These are phyloP conservation scores for Gaeumannomyces tritici DNA, from an alignment of 2,329 filamentous ascomycete species.

Conservation along the genomic window DNA sequence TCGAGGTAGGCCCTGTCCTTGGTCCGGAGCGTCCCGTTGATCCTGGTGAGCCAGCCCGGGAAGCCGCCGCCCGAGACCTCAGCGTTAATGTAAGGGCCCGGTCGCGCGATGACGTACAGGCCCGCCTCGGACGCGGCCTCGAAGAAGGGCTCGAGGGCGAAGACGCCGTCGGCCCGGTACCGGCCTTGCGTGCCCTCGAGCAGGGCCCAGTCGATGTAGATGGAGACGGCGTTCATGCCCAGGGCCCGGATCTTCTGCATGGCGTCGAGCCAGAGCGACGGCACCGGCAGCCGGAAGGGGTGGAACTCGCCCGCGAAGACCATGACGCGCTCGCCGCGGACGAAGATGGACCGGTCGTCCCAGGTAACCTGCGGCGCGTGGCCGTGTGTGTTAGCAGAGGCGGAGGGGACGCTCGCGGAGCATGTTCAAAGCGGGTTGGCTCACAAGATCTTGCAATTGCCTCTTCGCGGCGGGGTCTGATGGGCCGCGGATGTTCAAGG, in stretches of 20 bases:
- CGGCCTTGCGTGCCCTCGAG: slow-evolving; percentile 63
- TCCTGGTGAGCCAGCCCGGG: slow-evolving; percentile 67
- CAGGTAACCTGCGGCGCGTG: slow-evolving; percentile 44
- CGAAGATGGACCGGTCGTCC: slow-evolving; percentile 62
- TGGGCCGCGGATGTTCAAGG: background rate
- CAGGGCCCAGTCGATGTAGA: slow-evolving; percentile 72
- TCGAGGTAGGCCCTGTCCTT: slow-evolving; percentile 50
- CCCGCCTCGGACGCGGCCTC: slow-evolving; percentile 63
- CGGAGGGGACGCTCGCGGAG: background rate
- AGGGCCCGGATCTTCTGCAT: slow-evolving; percentile 77
- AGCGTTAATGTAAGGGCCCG: slow-evolving; percentile 71
- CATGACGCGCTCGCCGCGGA: slow-evolving; percentile 60
- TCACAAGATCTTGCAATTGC: background rate
- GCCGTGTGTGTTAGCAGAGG: background rate
- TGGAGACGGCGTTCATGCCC: slow-evolving; percentile 71
- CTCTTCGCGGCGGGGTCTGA: background rate
- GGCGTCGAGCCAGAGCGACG: slow-evolving; percentile 24
- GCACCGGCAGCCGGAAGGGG: slow-evolving; percentile 45
- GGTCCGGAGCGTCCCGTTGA: slow-evolving; percentile 56
- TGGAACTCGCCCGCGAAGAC: slow-evolving; percentile 69
- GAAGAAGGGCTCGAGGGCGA: slow-evolving; percentile 66
- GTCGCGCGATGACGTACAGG: slow-evolving; percentile 65
- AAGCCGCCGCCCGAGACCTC: slow-evolving; percentile 70
- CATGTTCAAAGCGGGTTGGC: background rate
- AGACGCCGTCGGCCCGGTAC: slow-evolving; percentile 62